Base-by-base conservation (phyloP, 768 basidiomycete species). In the Udeniomyces megalosporus region DNA sequence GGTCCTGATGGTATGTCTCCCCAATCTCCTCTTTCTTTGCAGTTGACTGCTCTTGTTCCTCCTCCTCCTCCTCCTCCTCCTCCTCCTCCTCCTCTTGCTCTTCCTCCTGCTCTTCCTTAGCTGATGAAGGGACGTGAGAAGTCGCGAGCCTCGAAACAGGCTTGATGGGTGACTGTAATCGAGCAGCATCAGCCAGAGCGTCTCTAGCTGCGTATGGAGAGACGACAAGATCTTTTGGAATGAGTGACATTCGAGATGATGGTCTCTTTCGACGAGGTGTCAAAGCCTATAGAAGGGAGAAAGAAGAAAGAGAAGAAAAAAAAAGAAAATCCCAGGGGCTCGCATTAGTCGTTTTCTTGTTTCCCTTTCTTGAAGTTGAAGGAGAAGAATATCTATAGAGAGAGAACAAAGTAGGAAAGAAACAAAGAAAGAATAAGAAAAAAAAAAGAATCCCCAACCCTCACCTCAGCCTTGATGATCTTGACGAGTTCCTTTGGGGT, bases 171-270 rank as follows among this genome's bases (percentile, higher is more conserved):
- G 29, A 28, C 1, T 32, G 22, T n/a, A 26, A 24, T 26, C 45
- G 22, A 34, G n/a, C 6, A 10, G 34, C 34, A 1, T 11, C 42
- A 7, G 45, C 59, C 28, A 45, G 24, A 8, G 59, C 59, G 8
- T 60, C 59, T 38, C 50, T 47, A 14, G 31, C n/a, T 14, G 62
- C 62, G 51, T 58, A 58, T 12, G 56, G 56, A 0, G 62, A 63
- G 22, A 3, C 11, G 24, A 53, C 31, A 0, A 57, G 54, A 20
- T 63, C 62, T n/a, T 50, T 49, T 11, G 62, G 62, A n/a, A 63
- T 57, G 38, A 63, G 55, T 8, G 62, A 63, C 47, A 63, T 50
- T 12, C 62, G 62, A 26, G 47, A 46, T 32, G 62, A 63, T 10
- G 62, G 62, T 3, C 62, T 48, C n/a, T 24, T 44, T 22, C 62